Percentiles rank a stretch among this genome's conserved stretches.
phyloP scores from a whole-genome alignment of 371 early-diverging fungal species.

The Quaeritorhiza haematococci region DNA sequence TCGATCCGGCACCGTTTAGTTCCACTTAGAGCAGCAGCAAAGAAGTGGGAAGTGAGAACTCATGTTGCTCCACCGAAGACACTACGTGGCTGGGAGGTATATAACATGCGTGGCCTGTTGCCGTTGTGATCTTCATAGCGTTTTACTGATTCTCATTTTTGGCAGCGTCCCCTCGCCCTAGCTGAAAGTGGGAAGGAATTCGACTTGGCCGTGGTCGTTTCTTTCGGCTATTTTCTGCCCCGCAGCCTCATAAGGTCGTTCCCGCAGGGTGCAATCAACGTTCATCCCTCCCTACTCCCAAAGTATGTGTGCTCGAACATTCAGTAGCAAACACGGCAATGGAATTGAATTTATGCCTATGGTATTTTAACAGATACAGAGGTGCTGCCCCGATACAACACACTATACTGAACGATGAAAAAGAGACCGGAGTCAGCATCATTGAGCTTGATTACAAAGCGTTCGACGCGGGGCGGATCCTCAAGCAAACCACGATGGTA shows the following conservation, averaged over 20 bases:
- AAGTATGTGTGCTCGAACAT: constrained; percentile 34
- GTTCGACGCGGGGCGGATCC: constrained; percentile 84
- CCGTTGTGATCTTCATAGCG: no score
- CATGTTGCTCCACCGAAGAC: constrained; percentile 36
- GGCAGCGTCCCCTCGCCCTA: no score
- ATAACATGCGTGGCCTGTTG: no score
- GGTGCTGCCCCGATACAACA: constrained; percentile 92
- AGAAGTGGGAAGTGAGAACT: constrained; percentile 24
- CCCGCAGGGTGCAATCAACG: constrained; percentile 69
- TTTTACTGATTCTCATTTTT: no score
- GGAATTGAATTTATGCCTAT: background rate
- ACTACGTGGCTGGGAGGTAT: constrained; percentile 37
- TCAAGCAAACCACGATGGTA: constrained; percentile 56
- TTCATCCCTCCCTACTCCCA: constrained; percentile 86
- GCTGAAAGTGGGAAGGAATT: constrained; percentile 30
- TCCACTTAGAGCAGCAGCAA: constrained; percentile 38
- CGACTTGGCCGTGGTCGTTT: constrained; percentile 88
- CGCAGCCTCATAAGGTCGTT: constrained; percentile 60
- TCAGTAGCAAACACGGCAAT: background rate
- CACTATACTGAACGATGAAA: constrained; percentile 72
- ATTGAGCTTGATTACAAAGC: constrained; percentile 70
- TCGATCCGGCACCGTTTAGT: constrained; percentile 20
- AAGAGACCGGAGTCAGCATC: constrained; percentile 78
- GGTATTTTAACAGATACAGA: constrained; percentile 54
- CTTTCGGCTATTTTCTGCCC: constrained; percentile 89